These are phyloP conservation scores for Dryadomyces sulphureus DNA, from an alignment of 2,329 filamentous ascomycete species.

Conservation along the genomic window DNA sequence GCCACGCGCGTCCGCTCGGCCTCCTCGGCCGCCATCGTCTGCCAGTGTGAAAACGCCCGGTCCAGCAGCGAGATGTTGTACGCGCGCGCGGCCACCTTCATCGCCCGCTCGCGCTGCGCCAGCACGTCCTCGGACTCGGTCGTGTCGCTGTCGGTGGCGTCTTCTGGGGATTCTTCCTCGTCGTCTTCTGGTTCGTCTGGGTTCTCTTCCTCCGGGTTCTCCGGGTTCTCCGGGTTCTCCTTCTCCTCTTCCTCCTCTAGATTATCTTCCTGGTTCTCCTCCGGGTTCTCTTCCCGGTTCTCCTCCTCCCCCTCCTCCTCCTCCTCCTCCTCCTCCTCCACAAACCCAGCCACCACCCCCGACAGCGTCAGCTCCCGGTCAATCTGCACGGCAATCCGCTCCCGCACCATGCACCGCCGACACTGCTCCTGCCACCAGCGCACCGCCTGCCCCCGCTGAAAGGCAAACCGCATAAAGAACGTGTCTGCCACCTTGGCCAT, in stretches of 20 bases:
- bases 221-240: background rate
- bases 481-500: constrained; percentile 12
- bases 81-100: constrained; percentile 45
- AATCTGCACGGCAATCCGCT: constrained; percentile 8
- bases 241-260: background rate
- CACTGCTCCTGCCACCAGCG: constrained; percentile 3
- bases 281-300: background rate
- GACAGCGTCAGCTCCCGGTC: constrained; percentile 10
- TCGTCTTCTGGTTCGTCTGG: background rate
- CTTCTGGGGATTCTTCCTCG: background rate
- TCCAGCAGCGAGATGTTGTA: constrained; percentile 50
- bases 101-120: constrained; percentile 25
- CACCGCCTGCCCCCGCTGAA: constrained; percentile 6
- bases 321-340: background rate
- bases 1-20: constrained; percentile 52
- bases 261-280: background rate
- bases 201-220: background rate
- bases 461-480: constrained; percentile 9
- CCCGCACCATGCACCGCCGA: background rate
- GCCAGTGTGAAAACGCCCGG: constrained; percentile 57
- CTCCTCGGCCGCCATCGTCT: constrained; percentile 47
- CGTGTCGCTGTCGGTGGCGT: background rate
- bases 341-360: constrained; percentile 7
- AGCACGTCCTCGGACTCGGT: constrained; percentile 5
- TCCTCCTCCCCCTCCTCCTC: background rate